phyloP scores from a whole-genome alignment of 176 grass and related monocot species.

The Microstegium vimineum region DNA sequence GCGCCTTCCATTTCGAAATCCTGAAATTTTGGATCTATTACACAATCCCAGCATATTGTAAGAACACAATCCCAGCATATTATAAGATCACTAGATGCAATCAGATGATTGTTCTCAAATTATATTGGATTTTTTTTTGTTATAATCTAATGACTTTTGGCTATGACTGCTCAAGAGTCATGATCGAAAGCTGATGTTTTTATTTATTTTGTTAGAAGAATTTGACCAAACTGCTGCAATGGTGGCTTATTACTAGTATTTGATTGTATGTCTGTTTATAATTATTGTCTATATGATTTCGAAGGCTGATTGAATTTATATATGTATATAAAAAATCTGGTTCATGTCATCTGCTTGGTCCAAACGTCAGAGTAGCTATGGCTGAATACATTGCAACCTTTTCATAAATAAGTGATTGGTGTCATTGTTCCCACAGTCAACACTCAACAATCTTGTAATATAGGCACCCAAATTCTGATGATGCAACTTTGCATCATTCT shows the following conservation, averaged over 20 bases:
- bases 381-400: not conserved
- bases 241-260: not conserved
- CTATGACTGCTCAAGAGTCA: not conserved
- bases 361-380: not conserved
- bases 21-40: not conserved
- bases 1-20: not conserved
- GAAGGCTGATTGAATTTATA: not conserved
- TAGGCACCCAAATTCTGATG: not conserved
- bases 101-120: not conserved
- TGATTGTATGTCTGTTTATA: not conserved
- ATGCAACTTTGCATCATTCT: not conserved
- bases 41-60: not conserved
- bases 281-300: not conserved
- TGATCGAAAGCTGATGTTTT: not conserved
- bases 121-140: not conserved
- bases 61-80: not conserved
- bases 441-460: not conserved
- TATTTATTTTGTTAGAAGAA: constrained; percentile 8
- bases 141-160: not conserved
- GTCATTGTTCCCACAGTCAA: not conserved
- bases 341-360: not conserved
- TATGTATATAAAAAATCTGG: not conserved
- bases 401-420: not conserved
- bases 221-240: not conserved
- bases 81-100: not conserved